These are phyloP conservation scores for Venustampulla echinocandica DNA, from an alignment of 495 filamentous ascomycete species.

Conservation along the genomic window DNA sequence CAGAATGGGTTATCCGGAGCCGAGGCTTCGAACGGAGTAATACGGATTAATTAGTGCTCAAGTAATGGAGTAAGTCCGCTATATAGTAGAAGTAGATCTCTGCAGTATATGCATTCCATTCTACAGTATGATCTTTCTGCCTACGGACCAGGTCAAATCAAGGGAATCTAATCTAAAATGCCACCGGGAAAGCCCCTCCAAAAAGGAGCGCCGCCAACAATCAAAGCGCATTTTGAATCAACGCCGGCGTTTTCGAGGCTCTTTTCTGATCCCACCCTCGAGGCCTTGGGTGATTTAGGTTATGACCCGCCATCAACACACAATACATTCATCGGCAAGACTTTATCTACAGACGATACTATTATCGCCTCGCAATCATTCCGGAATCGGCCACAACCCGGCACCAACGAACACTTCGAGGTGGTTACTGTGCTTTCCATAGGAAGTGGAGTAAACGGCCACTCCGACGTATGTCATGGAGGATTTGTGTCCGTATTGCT, in stretches of 20 bases:
- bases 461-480: slow-evolving; percentile 16
- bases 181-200: background rate
- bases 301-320: background rate
- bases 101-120: no score
- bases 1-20: no score
- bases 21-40: no score
- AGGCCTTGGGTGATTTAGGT: background rate
- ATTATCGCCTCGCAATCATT: slow-evolving; percentile 43
- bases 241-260: background rate
- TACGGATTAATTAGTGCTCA: no score
- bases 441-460: slow-evolving; percentile 11
- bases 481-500: slow-evolving; percentile 14
- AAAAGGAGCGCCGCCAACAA: background rate
- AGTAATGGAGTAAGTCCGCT: background rate
- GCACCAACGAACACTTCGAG: slow-evolving; percentile 17
- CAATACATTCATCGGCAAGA: slow-evolving; percentile 38
- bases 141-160: no score
- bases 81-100: background rate
- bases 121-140: no score
- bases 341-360: slow-evolving; percentile 43
- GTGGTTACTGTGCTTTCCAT: slow-evolving; percentile 6
- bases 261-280: slow-evolving; percentile 3
- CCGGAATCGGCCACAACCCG: slow-evolving; percentile 26
- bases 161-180: background rate
- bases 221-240: background rate